phyloP scores from a whole-genome alignment of 1,284 basidiomycete species.

The Microbotryum lychnidis-dioicae region DNA sequence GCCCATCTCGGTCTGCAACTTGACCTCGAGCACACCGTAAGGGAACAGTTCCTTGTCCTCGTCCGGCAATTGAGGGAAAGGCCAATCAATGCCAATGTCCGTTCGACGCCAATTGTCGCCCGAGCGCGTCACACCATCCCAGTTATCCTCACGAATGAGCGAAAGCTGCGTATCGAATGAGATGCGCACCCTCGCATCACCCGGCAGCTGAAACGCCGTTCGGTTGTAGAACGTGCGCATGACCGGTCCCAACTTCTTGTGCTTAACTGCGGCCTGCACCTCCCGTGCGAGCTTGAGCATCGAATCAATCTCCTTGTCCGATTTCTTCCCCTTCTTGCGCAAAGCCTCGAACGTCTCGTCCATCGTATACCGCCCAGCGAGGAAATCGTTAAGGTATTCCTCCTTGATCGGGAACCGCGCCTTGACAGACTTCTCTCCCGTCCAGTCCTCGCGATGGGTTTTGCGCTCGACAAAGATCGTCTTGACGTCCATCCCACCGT shows the following conservation, averaged over 20 bases:
- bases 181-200: constrained; percentile 94
- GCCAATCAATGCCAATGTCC: constrained; percentile 57
- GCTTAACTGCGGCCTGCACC: constrained; percentile 84
- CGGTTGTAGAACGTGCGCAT: constrained; percentile 99
- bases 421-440: constrained; percentile 97
- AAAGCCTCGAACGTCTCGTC: constrained; percentile 87
- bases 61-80: constrained; percentile 66
- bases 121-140: constrained; percentile 72
- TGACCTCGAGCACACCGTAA: constrained; percentile 88
- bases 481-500: constrained; percentile 68
- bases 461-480: constrained; percentile 98
- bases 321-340: constrained; percentile 87
- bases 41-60: constrained; percentile 92
- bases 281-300: constrained; percentile 97
- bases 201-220: constrained; percentile 96
- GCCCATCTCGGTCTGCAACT: constrained; percentile 91
- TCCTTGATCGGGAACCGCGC: constrained; percentile 96
- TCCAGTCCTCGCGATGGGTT: constrained; percentile 99
- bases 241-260: constrained; percentile 79
- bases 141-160: constrained; percentile 92
- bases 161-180: constrained; percentile 95
- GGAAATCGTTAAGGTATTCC: constrained; percentile 84
- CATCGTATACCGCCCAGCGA: constrained; percentile 83
- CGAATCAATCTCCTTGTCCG: constrained; percentile 79
- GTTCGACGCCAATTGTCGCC: constrained; percentile 88